Percentiles rank a stretch among this genome's conserved stretches.
Conservation (phyloP, 305 asterid species). For the Fraxinus baroniana region DNA sequence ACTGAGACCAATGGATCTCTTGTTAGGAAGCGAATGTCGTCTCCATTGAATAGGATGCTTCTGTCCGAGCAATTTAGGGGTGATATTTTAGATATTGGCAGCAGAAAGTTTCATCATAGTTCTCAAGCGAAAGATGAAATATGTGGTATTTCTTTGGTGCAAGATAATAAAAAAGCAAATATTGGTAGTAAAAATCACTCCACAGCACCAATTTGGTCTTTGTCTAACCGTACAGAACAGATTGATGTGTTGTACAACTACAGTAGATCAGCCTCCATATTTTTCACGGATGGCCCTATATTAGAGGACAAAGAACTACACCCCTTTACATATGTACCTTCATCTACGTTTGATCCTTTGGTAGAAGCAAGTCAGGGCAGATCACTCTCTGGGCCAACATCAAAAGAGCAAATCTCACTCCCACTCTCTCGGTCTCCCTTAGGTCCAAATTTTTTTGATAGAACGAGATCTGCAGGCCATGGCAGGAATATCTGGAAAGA, state of each 20-base stretch:
- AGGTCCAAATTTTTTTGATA: constrained; percentile 45
- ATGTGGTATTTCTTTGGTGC: constrained; percentile 33
- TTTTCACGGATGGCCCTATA: constrained; percentile 67
- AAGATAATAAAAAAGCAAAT: constrained; percentile 56
- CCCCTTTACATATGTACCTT: constrained; percentile 32
- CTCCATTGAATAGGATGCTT: constrained; percentile 62
- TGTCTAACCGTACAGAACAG: constrained; percentile 31
- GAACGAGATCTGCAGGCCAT: constrained; percentile 26
- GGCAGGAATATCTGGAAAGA: constrained; percentile 33
- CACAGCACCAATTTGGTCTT: constrained; percentile 33
- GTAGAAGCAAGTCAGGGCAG: constrained; percentile 24
- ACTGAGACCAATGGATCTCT: constrained; percentile 40
- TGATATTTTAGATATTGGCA: constrained; percentile 51
- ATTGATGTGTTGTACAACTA: constrained; percentile 27
- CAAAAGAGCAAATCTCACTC: constrained; percentile 30
- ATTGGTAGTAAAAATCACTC: constrained; percentile 38
- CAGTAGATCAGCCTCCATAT: constrained; percentile 29
- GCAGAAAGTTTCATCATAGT: constrained; percentile 29
- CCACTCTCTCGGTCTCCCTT: constrained; percentile 66
- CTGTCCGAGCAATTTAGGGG: constrained; percentile 40
- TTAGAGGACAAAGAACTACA: constrained; percentile 44
- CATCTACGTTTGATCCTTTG: constrained; percentile 31
- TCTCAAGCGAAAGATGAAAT: constrained; percentile 26
- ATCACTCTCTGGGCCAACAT: constrained; percentile 25
- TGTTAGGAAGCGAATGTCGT: constrained; percentile 64